Evolutionary conservation across 352 stramenopile genomes (phyloP).

Genomic region (Blastocystis sp.): DNA sequence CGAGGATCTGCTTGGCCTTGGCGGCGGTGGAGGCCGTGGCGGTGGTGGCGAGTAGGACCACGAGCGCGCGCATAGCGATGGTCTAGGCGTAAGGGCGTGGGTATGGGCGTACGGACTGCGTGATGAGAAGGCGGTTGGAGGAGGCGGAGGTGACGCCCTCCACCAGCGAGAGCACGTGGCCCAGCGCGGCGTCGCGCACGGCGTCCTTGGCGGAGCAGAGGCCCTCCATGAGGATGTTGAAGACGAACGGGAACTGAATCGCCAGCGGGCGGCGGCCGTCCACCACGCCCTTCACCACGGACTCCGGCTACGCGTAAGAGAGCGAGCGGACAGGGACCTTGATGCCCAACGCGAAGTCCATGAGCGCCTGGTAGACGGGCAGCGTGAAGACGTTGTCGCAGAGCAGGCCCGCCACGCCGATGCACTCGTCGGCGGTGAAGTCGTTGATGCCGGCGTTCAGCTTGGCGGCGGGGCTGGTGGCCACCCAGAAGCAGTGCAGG

Average conservation of each 20-base stretch:
- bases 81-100: neutral
- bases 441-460: constrained; percentile 46
- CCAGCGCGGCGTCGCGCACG: constrained; percentile 35
- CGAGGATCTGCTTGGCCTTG: constrained; percentile 39
- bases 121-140: constrained; percentile 42
- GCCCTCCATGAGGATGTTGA: constrained; percentile 46
- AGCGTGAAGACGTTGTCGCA: constrained; percentile 29
- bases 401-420: constrained; percentile 30
- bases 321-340: neutral
- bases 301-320: constrained; percentile 44
- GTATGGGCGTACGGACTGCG: neutral
- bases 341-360: constrained; percentile 60
- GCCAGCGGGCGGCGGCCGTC: constrained; percentile 52
- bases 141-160: constrained; percentile 43
- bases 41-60: constrained; percentile 23
- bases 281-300: constrained; percentile 31
- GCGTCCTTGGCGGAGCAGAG: constrained; percentile 61
- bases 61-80: constrained; percentile 29
- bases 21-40: constrained; percentile 38
- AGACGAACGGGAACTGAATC: constrained; percentile 59
- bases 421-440: constrained; percentile 49
- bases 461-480: constrained; percentile 23
- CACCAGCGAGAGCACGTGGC: constrained; percentile 45
- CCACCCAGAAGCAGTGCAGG: constrained; percentile 64
- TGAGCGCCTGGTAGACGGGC: constrained; percentile 44